phyloP scores from a whole-genome alignment of 306 rosid genomes.

The Cucumis hystrix region DNA sequence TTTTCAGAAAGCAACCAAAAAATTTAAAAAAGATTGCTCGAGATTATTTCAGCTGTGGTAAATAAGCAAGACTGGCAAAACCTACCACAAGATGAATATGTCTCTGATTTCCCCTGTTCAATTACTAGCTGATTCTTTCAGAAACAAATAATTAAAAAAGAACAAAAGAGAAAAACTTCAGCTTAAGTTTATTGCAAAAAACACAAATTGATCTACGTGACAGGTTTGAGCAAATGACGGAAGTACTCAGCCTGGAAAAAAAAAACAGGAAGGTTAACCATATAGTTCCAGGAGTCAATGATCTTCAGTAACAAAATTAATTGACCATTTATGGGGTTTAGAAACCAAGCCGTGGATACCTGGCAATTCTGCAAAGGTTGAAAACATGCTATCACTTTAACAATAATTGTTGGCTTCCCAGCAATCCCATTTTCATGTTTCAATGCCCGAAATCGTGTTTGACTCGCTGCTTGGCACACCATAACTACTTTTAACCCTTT shows the following conservation, averaged over 20 bases:
- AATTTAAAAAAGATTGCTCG: not conserved
- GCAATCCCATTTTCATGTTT: slow-evolving; percentile 88
- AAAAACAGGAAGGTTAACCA: slow-evolving; percentile 10
- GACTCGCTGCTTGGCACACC: slow-evolving; percentile 99
- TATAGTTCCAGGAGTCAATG: not conserved
- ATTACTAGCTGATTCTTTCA: slow-evolving; percentile 24
- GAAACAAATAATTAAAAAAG: slow-evolving; percentile 15
- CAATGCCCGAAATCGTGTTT: slow-evolving; percentile 96
- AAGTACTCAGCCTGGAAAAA: slow-evolving; percentile 84
- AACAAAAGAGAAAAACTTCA: slow-evolving; percentile 29
- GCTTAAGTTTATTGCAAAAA: slow-evolving; percentile 14
- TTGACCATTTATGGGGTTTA: no score
- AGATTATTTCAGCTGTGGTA: not conserved
- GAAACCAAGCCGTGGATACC: slow-evolving; percentile 26
- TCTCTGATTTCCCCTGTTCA: slow-evolving; percentile 28
- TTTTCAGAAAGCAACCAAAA: slow-evolving; percentile 6
- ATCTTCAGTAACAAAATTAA: not conserved
- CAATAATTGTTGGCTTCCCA: slow-evolving; percentile 73
- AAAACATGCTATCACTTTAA: slow-evolving; percentile 88
- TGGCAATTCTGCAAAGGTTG: slow-evolving; percentile 95
- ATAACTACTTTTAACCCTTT: slow-evolving; percentile 73
- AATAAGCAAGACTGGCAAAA: not conserved
- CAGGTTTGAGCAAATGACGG: slow-evolving; percentile 95
- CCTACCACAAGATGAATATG: slow-evolving; percentile 23
- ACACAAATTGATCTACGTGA: slow-evolving; percentile 47